These are phyloP conservation scores for Solanum microdontum DNA, from an alignment of 257 asterid species.

Conservation along the genomic window DNA sequence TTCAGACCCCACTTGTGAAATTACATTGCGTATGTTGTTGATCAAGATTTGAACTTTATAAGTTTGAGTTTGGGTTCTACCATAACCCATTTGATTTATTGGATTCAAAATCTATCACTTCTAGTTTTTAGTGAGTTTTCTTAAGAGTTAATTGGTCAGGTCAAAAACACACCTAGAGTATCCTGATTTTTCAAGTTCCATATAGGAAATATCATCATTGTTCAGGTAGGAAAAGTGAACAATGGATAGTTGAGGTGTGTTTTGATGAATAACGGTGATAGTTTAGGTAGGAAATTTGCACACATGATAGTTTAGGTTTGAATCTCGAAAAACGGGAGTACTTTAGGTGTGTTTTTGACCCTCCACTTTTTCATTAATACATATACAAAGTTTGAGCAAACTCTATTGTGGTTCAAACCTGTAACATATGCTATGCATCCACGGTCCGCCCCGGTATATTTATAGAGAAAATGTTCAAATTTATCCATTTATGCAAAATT, in stretches of 20 bases:
- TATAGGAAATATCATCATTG: background rate
- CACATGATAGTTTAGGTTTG: background rate
- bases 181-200: background rate
- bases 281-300: background rate
- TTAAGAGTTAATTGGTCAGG: background rate
- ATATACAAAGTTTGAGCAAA: background rate
- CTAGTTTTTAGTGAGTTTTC: background rate
- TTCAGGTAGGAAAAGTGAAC: background rate
- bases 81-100: background rate
- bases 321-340: fast-evolving
- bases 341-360: background rate
- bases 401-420: background rate
- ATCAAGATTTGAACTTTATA: background rate
- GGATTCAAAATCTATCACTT: background rate
- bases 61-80: background rate
- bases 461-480: background rate
- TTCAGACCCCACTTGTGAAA: background rate
- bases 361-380: background rate
- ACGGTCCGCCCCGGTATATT: background rate
- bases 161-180: background rate
- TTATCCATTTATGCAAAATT: background rate
- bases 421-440: background rate
- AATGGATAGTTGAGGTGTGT: background rate
- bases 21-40: background rate
- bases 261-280: background rate